Conservation (phyloP, 441 rosid species). For the Eugenia klotzschiana region DNA sequence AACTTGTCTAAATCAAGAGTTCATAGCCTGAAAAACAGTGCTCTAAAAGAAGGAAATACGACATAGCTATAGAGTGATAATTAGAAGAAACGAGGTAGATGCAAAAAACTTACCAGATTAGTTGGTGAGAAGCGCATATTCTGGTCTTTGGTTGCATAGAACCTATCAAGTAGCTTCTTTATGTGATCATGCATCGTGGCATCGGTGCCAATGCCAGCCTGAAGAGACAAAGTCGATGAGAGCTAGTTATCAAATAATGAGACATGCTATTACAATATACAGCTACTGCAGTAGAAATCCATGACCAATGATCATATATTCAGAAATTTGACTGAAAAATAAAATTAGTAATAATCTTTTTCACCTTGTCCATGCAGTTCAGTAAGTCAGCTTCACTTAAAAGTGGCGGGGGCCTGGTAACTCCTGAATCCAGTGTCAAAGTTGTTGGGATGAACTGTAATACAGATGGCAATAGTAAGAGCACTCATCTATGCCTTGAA, state of each 20-base stretch:
- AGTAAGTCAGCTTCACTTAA: constrained; percentile 88
- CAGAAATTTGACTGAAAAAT: not conserved
- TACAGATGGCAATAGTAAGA: not conserved
- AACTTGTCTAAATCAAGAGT: not conserved
- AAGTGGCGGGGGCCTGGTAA: constrained; percentile 85
- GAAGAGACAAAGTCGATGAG: constrained; percentile 4
- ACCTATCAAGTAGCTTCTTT: constrained; percentile 90
- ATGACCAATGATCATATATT: not conserved
- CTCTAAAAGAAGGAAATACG: not conserved
- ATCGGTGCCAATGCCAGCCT: constrained; percentile 98
- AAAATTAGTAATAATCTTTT: constrained; percentile 5
- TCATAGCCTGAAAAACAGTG: not conserved
- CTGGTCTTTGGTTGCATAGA: constrained; percentile 81
- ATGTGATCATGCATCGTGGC: constrained; percentile 99
- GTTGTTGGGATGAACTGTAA: constrained; percentile 72
- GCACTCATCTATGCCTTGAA: not conserved
- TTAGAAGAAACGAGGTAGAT: not conserved
- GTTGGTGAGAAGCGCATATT: constrained; percentile 85
- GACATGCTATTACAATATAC: not conserved
- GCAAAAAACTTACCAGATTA: constrained; percentile 45
- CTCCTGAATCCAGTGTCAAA: constrained; percentile 77
- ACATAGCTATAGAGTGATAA: not conserved
- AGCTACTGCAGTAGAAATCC: not conserved
- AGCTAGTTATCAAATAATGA: not conserved
- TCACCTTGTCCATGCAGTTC: constrained; percentile 94